These are phyloP conservation scores for Saccharomycopsis fodiens DNA, from an alignment of 805 yeast species.

Conservation along the genomic window DNA sequence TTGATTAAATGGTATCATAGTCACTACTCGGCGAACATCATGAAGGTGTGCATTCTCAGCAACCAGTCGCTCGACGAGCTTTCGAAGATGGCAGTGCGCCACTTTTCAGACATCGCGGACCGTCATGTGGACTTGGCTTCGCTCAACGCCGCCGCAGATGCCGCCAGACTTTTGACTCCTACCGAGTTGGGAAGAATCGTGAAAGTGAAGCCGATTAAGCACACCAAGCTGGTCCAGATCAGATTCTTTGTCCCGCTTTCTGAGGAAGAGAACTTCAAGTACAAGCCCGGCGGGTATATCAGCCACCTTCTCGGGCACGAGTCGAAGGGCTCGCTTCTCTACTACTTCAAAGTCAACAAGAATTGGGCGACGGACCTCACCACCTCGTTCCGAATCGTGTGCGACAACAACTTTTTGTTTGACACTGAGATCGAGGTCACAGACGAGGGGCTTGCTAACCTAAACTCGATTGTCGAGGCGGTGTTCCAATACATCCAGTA, in stretches of 20 bases:
- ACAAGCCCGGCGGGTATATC: constrained; percentile 61
- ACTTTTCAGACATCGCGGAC: constrained; percentile 13
- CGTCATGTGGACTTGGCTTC: constrained; percentile 7
- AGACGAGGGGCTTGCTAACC: constrained; percentile 55
- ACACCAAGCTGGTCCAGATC: constrained; percentile 57
- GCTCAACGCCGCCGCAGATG: constrained; percentile 1
- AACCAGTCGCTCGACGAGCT: constrained; percentile 69
- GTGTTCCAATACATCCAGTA: constrained; percentile 64
- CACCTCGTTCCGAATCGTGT: constrained; percentile 61
- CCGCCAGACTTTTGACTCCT: constrained; percentile 38
- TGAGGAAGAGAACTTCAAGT: constrained; percentile 55
- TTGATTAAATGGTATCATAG: constrained; percentile 64
- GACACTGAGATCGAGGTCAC: constrained; percentile 72
- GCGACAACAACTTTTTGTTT: constrained; percentile 62
- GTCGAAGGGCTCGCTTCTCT: constrained; percentile 75
- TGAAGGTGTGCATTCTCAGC: constrained; percentile 82
- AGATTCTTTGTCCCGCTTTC: constrained; percentile 69
- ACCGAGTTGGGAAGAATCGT: constrained; percentile 47
- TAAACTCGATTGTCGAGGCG: constrained; percentile 50
- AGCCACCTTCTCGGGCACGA: constrained; percentile 91
- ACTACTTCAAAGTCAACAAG: constrained; percentile 49
- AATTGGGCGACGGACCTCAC: constrained; percentile 79
- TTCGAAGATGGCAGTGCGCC: constrained; percentile 59
- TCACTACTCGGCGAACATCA: constrained; percentile 77
- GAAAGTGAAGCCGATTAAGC: constrained; percentile 77